Evolutionary conservation across 192 early-diverging fungal species (phyloP).

Genomic region (Mortierella claussenii): DNA sequence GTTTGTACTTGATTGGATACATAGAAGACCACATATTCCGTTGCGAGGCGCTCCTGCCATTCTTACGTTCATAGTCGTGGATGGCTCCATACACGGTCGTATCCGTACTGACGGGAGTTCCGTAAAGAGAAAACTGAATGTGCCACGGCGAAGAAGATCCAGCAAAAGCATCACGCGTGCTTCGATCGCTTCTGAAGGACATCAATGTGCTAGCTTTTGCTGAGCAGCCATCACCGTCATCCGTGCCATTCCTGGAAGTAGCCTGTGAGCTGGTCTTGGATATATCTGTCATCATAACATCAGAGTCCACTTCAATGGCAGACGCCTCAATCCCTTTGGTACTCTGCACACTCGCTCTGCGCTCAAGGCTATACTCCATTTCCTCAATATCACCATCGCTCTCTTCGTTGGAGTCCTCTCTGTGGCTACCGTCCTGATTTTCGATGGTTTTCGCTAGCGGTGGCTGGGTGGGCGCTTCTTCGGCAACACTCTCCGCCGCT

Average conservation of each 20-base stretch:
- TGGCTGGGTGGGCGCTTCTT: conserved; percentile 8
- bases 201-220: not conserved
- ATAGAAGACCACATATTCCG: conserved; percentile 68
- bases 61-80: conserved; percentile 63
- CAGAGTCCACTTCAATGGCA: conserved; percentile 34
- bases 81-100: conserved; percentile 77
- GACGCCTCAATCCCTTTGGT: conserved; percentile 7
- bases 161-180: not conserved
- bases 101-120: conserved; percentile 56
- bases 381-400: conserved; percentile 45
- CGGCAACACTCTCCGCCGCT: conserved; percentile 24
- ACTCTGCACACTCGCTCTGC: conserved; percentile 3
- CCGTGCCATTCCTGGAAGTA: conserved; percentile 4
- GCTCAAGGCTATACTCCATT: conserved; percentile 21
- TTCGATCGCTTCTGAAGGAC: conserved; percentile 2
- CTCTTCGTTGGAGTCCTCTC: conserved; percentile 24
- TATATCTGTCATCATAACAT: conserved; percentile 34
- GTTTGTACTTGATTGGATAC: conserved; percentile 67
- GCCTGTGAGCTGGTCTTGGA: conserved; percentile 7
- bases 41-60: conserved; percentile 10
- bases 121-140: conserved; percentile 70
- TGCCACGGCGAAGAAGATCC: conserved; percentile 49
- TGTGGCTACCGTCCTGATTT: conserved; percentile 19
- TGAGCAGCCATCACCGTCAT: conserved; percentile 5
- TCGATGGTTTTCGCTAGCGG: conserved; percentile 12